Evolutionary conservation across 2,329 filamentous ascomycete species (phyloP).

Genomic region (Arachnopeziza araneosa): DNA sequence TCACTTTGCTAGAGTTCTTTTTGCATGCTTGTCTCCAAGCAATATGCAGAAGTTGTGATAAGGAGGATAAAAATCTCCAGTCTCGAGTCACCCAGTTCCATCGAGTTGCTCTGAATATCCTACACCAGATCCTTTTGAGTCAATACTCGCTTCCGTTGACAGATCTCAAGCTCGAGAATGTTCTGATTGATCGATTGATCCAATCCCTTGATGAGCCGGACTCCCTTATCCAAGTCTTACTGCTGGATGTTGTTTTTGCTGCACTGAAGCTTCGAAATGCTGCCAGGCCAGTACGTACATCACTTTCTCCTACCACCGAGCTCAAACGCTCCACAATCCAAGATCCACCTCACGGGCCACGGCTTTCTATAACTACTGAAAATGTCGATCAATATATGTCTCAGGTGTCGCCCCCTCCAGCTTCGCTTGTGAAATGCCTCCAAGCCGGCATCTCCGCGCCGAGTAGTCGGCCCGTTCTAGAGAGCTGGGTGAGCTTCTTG

Average conservation of each 20-base stretch:
- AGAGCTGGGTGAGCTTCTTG: conserved; percentile 88
- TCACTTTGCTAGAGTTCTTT: conserved; percentile 63
- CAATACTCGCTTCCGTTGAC: conserved; percentile 55
- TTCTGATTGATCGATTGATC: conserved; percentile 63
- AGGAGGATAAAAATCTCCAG: conserved; percentile 34
- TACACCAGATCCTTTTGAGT: conserved; percentile 64
- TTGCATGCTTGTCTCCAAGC: conserved; percentile 60
- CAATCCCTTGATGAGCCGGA: conserved; percentile 57
- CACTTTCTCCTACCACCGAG: conserved; percentile 24
- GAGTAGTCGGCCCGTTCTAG: conserved; percentile 70
- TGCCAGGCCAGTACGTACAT: conserved; percentile 13
- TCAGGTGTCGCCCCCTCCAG: conserved; percentile 51
- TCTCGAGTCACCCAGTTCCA: conserved; percentile 61
- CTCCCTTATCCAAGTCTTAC: conserved; percentile 66
- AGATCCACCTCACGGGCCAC: conserved; percentile 33
- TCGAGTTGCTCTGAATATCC: conserved; percentile 61
- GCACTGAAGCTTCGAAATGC: conserved; percentile 61
- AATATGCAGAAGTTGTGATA: conserved; percentile 41
- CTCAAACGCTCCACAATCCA: conserved; percentile 21
- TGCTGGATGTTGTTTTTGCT: conserved; percentile 73
- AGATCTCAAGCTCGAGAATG: conserved; percentile 62
- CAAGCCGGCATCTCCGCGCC: conserved; percentile 72
- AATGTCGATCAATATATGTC: conserved; percentile 36
- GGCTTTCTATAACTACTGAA: conserved; percentile 39
- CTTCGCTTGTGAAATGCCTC: conserved; percentile 75